Evolutionary conservation across 1,284 basidiomycete species (phyloP), one percentile per base, ranked within the genome.

Genomic region (Limonomyces culmigenus): DNA sequence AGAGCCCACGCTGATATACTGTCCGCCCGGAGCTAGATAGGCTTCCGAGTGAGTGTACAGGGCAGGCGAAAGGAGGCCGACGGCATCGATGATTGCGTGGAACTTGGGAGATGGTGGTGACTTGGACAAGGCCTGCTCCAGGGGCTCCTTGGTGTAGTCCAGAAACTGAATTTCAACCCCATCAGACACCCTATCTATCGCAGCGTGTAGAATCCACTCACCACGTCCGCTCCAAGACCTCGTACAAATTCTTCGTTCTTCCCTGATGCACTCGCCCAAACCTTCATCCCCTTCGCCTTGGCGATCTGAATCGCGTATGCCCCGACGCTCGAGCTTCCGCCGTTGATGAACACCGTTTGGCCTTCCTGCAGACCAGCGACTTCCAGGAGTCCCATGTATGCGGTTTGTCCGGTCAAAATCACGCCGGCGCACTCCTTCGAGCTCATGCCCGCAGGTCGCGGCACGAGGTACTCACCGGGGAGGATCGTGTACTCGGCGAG

Each of bases 341-440:
- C 78, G 32, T 77, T 71, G 41, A 83, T 58, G 41, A 80, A 65
- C 3, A 83, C 54, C 1, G 55, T 59, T 41, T 68, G 65, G 1
- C 63, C 62, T 2, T 55, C 44, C 43, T 67, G 51, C 16, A 74
- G 39, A 16, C 60, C 45, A 1, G 55, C 58, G 11, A 52, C 44
- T 2, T 56, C 49, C 32, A 62, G 50, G 5, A 80, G 57, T 1
- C 55, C 63, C 38, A 72, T 63, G 36, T 67, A 60, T 0, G 76
- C 71, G 0, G 77, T 79, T 32, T 63, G 45, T 3, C 58, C 70
- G 8, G 65, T 65, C 11, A 77, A 52, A 0, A 67, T 54, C 11
- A 81, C 45, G 0, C 72, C 73, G 1, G 75, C 64, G 0, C 73
- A 74, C 45, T 77, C 57, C 1, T 57, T 54, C 34, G 63, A 58